Base-by-base conservation (phyloP, 1,284 basidiomycete genomes). In the Volvariella volvacea region DNA sequence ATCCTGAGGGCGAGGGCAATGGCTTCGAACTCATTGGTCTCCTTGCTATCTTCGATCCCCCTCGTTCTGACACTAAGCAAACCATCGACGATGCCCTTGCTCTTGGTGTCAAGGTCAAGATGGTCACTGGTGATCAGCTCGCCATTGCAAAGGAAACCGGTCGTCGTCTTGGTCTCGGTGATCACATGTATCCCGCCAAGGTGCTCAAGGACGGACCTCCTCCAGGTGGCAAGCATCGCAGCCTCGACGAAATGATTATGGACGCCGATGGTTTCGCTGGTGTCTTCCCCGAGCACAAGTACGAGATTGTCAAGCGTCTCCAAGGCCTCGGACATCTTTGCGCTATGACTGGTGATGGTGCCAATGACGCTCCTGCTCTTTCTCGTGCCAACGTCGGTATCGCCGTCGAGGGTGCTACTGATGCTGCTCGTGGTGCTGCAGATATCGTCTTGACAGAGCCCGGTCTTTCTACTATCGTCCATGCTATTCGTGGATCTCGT, bases 81-180 rank as follows among this genome's bases (percentile, higher is more conserved):
- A 99, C 95, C 30, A 96, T 99, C 62, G 92, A 97, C 64, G 92
- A 97, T 67, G 94, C 94, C 49, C 75, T 93, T 51, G 85, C 86
- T 49, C 90, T 98, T 63, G 94, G 95, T 71, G 93, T 98, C 56
- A 88, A 88, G 67, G 94, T 98, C 67, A 98, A 98, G 87, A 98
- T 98, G 95, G 93, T 97, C 53, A 98, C 94, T 40, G 94, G 94
- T 81, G 94, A 98, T 68, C 92, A 97, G 75, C 90, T 98, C 61
- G 94, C 95, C 57, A 98, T 98, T 55, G 94, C 94, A 48, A 98
- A 98, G 83, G 95, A 98, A 70, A 98, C 94, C 52, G 94, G 95
- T 56, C 89, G 93, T 69, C 90, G 93, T 76, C 89, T 98, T 47
- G 94, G 94, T 39, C 61, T 76, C 52, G 92, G 92, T 65, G 92